These are phyloP conservation scores for Coleophoma eucalyptorum DNA, from an alignment of 2,329 filamentous ascomycete species.

Conservation along the genomic window DNA sequence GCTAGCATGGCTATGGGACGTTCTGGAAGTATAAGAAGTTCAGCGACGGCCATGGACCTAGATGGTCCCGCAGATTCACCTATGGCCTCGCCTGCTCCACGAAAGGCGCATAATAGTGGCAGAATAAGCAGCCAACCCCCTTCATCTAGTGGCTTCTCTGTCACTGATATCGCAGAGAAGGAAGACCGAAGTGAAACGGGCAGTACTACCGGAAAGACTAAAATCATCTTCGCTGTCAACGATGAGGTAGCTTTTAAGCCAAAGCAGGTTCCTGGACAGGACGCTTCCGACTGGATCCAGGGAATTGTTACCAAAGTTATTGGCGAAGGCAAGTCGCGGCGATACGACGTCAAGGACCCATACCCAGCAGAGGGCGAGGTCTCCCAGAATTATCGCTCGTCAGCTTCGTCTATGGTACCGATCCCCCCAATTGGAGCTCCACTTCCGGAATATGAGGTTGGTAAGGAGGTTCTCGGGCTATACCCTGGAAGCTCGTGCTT, in stretches of 20 bases:
- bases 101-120: slow-evolving; percentile 15
- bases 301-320: slow-evolving; percentile 73
- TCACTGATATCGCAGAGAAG: slow-evolving; percentile 11
- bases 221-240: slow-evolving; percentile 55
- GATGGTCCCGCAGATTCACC: slow-evolving; percentile 27
- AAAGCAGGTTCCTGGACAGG: slow-evolving; percentile 41
- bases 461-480: slow-evolving; percentile 71
- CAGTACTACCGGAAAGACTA: slow-evolving; percentile 29
- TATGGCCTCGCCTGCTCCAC: slow-evolving; percentile 21
- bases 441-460: slow-evolving; percentile 57
- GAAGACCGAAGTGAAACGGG: slow-evolving; percentile 17
- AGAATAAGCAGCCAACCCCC: slow-evolving; percentile 26
- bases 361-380: slow-evolving; percentile 68
- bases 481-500: slow-evolving; percentile 85
- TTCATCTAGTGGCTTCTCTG: slow-evolving; percentile 6
- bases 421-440: slow-evolving; percentile 61
- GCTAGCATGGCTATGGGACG: slow-evolving; percentile 9
- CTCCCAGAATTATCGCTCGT: slow-evolving; percentile 59
- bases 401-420: slow-evolving; percentile 71
- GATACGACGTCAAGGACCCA: slow-evolving; percentile 77
- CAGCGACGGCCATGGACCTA: slow-evolving; percentile 20
- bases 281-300: slow-evolving; percentile 65
- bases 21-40: slow-evolving; percentile 16
- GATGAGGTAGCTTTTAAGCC: slow-evolving; percentile 65
- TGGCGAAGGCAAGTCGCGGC: slow-evolving; percentile 72